Evolutionary conservation across 148 eudicot genomes (phyloP).

Genomic region (Polygonum aviculare): DNA sequence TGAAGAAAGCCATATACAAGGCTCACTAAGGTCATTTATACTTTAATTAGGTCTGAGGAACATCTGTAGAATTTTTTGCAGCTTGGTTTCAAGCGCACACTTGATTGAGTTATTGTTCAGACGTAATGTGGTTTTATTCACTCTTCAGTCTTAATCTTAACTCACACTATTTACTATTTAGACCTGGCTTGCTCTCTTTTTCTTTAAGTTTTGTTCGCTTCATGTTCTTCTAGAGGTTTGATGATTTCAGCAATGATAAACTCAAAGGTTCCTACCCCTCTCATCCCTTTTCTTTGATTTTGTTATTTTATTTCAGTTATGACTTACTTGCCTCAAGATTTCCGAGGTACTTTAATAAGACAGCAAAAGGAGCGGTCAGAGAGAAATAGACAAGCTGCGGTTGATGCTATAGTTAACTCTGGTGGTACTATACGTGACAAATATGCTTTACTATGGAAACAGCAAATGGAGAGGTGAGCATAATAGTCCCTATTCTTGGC

Average conservation of each 20-base stretch:
- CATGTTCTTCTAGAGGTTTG: not conserved
- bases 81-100: not conserved
- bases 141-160: not conserved
- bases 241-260: not conserved
- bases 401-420: slow-evolving; percentile 73
- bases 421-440: slow-evolving; percentile 87
- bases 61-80: not conserved
- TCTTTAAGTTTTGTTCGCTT: not conserved
- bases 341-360: slow-evolving; percentile 83
- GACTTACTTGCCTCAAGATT: slow-evolving; percentile 99
- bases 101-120: not conserved
- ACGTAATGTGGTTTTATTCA: not conserved
- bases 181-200: not conserved
- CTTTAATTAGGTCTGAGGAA: not conserved
- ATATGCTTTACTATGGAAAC: slow-evolving; percentile 87
- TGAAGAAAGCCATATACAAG: not conserved
- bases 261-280: not conserved
- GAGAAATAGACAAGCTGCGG: slow-evolving; percentile 79
- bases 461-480: slow-evolving; percentile 89
- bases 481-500: not conserved
- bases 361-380: slow-evolving; percentile 97
- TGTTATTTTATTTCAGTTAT: slow-evolving; percentile 53
- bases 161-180: not conserved
- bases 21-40: not conserved
- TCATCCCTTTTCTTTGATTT: not conserved